These are phyloP conservation scores for Sphaerulina populicola DNA, from an alignment of 2,329 filamentous ascomycete species.

Conservation along the genomic window DNA sequence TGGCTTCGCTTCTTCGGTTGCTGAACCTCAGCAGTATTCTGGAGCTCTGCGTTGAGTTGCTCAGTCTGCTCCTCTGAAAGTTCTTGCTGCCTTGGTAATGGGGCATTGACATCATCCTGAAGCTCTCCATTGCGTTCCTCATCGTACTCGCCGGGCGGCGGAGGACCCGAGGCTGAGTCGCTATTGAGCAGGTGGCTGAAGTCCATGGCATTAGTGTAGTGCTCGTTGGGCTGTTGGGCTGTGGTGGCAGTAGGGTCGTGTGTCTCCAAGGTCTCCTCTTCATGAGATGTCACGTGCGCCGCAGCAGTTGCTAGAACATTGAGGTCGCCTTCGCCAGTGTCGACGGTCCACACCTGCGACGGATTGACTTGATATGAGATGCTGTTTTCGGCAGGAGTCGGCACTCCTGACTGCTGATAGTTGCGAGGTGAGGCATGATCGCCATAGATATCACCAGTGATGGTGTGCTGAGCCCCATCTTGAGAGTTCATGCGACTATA, in stretches of 20 bases:
- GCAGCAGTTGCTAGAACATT: conserved; percentile 2
- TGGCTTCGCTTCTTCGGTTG: background rate
- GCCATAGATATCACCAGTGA: background rate
- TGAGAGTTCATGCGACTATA: background rate
- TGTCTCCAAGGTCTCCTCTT: background rate
- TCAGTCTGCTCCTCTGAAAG: background rate
- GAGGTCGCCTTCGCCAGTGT: conserved; percentile 1
- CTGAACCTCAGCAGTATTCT: background rate
- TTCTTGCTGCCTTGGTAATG: background rate
- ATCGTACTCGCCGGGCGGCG: background rate
- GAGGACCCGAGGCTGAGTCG: background rate
- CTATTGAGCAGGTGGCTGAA: conserved; percentile 6
- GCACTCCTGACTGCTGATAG: background rate
- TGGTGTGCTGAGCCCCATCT: background rate
- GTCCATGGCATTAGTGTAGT: background rate
- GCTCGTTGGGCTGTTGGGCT: background rate
- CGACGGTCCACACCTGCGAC: conserved; percentile 1
- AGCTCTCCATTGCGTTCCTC: background rate
- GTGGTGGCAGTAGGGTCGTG: background rate
- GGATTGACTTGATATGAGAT: background rate
- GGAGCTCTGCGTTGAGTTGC: background rate
- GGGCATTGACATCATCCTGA: background rate
- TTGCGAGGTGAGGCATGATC: background rate
- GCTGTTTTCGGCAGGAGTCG: background rate
- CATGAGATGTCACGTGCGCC: background rate